Percentiles rank a stretch among this genome's conserved stretches.
Conservation (phyloP, 306 rosid species). For the Acacia melanoxylon region DNA sequence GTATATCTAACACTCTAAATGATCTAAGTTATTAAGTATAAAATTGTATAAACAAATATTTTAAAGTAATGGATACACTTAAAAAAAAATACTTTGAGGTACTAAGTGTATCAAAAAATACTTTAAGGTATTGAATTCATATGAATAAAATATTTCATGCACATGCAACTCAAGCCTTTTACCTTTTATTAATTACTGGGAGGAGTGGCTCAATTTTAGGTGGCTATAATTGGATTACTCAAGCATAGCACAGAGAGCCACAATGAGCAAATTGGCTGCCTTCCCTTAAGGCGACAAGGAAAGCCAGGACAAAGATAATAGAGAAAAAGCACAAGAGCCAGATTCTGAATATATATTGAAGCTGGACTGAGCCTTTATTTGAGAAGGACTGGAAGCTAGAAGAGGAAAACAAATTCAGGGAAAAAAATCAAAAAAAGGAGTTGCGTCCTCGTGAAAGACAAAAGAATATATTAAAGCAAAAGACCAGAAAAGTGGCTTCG, state of each 20-base stretch:
- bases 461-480: slow-evolving; percentile 39
- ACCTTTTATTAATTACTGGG: not conserved
- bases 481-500: slow-evolving; percentile 44
- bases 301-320: slow-evolving; percentile 31
- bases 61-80: no score
- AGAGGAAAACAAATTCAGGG: not conserved
- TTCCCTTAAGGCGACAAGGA: slow-evolving; percentile 49
- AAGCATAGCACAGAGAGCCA: slow-evolving; percentile 21
- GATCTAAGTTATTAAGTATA: no score
- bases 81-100: no score
- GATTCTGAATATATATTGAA: slow-evolving; percentile 39
- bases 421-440: not conserved
- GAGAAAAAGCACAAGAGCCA: slow-evolving; percentile 54
- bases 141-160: no score
- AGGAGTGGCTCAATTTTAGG: slow-evolving; percentile 35
- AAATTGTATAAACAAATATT: no score
- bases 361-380: slow-evolving; percentile 40
- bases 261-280: slow-evolving; percentile 31
- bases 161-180: no score
- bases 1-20: no score
- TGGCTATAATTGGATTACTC: slow-evolving; percentile 26
- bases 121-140: no score
- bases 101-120: no score
- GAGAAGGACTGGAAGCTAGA: slow-evolving; percentile 52
- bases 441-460: slow-evolving; percentile 54